Evolutionary conservation across 495 filamentous ascomycete species (phyloP).

Genomic region (Podospora sp.): DNA sequence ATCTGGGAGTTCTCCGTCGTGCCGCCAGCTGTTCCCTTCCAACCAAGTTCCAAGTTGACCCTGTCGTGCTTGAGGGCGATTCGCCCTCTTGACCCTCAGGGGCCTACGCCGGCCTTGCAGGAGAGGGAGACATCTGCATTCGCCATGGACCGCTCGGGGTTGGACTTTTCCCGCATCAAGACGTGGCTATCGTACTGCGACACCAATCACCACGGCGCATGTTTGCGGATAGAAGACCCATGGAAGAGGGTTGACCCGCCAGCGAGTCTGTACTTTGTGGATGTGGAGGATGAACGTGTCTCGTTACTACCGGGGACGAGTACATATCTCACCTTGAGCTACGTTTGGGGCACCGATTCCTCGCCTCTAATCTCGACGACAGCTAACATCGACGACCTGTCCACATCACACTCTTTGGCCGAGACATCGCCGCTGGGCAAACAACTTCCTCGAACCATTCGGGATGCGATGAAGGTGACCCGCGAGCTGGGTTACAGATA

Average conservation of each 20-base stretch:
- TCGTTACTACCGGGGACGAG: not conserved
- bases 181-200: not conserved
- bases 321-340: conserved; percentile 1
- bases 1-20: not conserved
- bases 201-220: not conserved
- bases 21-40: not conserved
- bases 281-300: not conserved
- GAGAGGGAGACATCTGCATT: not conserved
- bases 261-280: not conserved
- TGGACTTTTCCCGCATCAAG: conserved; percentile 1
- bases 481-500: not conserved
- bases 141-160: not conserved
- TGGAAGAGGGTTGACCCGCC: not conserved
- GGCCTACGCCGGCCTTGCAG: not conserved
- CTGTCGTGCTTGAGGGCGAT: not conserved
- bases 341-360: conserved; percentile 9
- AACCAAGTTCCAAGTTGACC: not conserved
- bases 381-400: not conserved
- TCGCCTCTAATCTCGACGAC: not conserved
- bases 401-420: not conserved
- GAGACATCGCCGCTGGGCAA: not conserved
- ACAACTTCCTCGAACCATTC: conserved; percentile 5
- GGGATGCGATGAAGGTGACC: conserved; percentile 10
- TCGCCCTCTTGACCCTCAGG: not conserved
- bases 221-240: not conserved